These are phyloP conservation scores for Alternaria consortialis DNA, from an alignment of 2,329 filamentous ascomycete species.

Conservation along the genomic window DNA sequence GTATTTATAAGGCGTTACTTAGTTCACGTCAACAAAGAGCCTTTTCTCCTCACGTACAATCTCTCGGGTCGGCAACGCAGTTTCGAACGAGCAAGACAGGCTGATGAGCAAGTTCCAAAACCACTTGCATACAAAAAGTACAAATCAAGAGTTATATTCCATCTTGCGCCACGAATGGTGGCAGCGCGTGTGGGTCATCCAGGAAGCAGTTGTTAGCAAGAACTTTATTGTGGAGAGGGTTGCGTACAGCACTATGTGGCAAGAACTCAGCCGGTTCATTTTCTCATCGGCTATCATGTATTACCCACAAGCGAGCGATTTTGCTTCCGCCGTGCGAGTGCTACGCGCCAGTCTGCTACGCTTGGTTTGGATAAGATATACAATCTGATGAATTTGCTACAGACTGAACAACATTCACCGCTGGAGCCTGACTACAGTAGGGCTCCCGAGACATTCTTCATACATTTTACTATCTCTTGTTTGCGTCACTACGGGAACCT, in stretches of 20 bases:
- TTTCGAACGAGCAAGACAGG: constrained; percentile 7
- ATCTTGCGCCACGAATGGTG: constrained; percentile 18
- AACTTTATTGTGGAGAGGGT: constrained; percentile 15
- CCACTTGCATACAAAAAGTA: neutral
- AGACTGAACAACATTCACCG: neutral
- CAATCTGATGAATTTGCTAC: constrained; percentile 13
- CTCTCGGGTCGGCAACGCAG: neutral
- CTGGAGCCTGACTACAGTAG: constrained; percentile 13
- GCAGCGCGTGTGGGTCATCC: constrained; percentile 15
- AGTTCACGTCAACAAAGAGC: constrained; percentile 3
- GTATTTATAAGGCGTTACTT: neutral
- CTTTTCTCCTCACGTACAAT: constrained; percentile 14
- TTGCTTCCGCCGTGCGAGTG: neutral
- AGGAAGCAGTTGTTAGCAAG: constrained; percentile 9
- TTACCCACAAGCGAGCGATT: neutral
- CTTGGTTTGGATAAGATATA: constrained; percentile 19
- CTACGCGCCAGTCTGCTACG: constrained; percentile 1
- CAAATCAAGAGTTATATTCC: neutral
- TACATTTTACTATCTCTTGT: constrained; percentile 12
- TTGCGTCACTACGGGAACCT: constrained; percentile 4
- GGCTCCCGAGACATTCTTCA: constrained; percentile 5
- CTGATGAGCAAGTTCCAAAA: neutral
- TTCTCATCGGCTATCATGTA: neutral
- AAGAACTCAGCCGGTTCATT: neutral
- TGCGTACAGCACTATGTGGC: constrained; percentile 3